Conservation (phyloP, 164 flowering plant species). For the Magnolia kwangsiensis region DNA sequence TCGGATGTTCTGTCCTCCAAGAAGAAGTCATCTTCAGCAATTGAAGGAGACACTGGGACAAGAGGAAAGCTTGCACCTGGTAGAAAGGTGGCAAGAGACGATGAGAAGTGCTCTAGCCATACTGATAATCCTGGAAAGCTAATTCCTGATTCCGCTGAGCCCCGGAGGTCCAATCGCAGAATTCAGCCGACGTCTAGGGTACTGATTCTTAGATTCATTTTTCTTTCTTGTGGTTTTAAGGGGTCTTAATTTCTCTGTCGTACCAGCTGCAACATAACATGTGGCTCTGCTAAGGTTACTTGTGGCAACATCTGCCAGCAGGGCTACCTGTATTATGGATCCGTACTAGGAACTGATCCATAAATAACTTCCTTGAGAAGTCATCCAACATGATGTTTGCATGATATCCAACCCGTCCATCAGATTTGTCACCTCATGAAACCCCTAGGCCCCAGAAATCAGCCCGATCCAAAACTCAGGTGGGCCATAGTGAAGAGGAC, state of each 20-base stretch:
- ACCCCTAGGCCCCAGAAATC: too few relatives aligned
- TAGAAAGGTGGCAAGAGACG: slow-evolving; percentile 43
- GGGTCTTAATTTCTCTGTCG: neutral
- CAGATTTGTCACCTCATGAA: too few relatives aligned
- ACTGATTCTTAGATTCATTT: slow-evolving; percentile 15
- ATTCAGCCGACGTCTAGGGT: slow-evolving; percentile 99
- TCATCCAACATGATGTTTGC: too few relatives aligned
- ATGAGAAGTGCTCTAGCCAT: slow-evolving; percentile 37
- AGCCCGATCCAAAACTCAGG: too few relatives aligned
- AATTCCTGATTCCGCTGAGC: slow-evolving; percentile 48
- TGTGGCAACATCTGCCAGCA: neutral
- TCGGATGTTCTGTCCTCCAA: slow-evolving; percentile 33
- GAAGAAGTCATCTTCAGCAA: slow-evolving; percentile 33
- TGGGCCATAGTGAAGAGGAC: too few relatives aligned
- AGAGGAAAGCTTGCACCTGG: slow-evolving; percentile 48
- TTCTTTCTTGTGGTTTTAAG: neutral
- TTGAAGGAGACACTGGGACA: slow-evolving; percentile 30
- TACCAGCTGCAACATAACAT: neutral
- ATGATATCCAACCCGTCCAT: too few relatives aligned
- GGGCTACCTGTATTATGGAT: neutral
- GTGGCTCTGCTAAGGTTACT: neutral
- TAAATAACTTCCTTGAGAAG: too few relatives aligned
- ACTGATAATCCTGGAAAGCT: slow-evolving; percentile 33
- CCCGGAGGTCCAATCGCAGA: slow-evolving; percentile 86
- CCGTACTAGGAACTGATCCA: too few relatives aligned